These are phyloP conservation scores for Cladosporium sp. DNA, from an alignment of 2,329 filamentous ascomycete species.

Conservation along the genomic window DNA sequence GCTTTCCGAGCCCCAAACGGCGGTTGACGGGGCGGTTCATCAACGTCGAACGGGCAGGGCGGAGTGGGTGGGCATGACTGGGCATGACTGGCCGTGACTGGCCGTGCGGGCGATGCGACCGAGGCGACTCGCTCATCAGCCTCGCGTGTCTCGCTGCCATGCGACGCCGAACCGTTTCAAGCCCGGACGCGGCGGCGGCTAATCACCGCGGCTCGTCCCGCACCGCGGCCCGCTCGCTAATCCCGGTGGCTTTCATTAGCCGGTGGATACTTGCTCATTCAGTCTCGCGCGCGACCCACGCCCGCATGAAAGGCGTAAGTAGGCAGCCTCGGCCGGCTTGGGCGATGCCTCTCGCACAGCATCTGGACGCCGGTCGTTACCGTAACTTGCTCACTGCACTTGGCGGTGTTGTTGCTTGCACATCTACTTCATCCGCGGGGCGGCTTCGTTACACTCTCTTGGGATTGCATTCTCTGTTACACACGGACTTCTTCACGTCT, in stretches of 20 bases:
- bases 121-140: no score
- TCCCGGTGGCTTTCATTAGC: no score
- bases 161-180: constrained; percentile 6
- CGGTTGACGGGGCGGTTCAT: background rate
- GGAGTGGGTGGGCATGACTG: background rate
- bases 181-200: background rate
- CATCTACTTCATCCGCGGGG: background rate
- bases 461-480: no score
- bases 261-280: no score
- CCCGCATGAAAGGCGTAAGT: no score
- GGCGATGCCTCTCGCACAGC: no score
- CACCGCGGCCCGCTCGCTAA: no score
- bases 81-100: background rate
- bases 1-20: no score
- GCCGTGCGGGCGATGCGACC: background rate
- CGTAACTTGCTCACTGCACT: constrained; percentile 9
- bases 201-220: no score
- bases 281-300: no score
- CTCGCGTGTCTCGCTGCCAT: background rate
- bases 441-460: background rate
- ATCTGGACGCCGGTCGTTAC: background rate
- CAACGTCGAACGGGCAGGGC: constrained; percentile 1
- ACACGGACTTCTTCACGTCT: background rate
- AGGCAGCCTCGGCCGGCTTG: no score
- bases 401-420: background rate